Evolutionary conservation across 169 alveolate species (phyloP).

Genomic region (Plasmodium reichenowi): DNA sequence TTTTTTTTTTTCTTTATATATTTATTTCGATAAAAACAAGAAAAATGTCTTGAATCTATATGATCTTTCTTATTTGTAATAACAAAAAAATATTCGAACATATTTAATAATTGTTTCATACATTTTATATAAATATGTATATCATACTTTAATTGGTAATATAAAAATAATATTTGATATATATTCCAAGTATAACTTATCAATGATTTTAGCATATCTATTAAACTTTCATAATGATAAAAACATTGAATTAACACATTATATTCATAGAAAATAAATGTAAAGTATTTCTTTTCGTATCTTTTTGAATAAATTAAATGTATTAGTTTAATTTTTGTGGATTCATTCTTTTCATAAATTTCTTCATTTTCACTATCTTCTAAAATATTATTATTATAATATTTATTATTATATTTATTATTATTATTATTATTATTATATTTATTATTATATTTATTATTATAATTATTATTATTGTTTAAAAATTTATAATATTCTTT

Average conservation of each 20-base stretch:
- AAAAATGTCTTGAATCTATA: conserved; percentile 32
- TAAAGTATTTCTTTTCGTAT: conserved; percentile 16
- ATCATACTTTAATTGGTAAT: conserved; percentile 38
- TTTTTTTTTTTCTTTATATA: conserved; percentile 33
- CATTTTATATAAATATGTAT: conserved; percentile 14
- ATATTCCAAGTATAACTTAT: conserved; percentile 2
- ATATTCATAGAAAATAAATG: conserved; percentile 21
- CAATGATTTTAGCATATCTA: neutral
- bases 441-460: no score
- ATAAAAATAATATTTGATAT: conserved; percentile 28
- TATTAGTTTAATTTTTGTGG: neutral
- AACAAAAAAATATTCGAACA: conserved; percentile 33
- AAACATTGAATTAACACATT: neutral
- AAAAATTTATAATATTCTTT: conserved; percentile 2
- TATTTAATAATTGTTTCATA: conserved; percentile 7
- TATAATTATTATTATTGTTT: neutral
- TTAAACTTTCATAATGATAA: neutral
- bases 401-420: no score
- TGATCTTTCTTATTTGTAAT: conserved; percentile 8
- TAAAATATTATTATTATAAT: no score
- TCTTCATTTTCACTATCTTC: conserved; percentile 1
- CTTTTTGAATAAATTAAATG: conserved; percentile 14
- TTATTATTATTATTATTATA: no score
- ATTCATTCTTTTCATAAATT: neutral
- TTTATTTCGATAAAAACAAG: conserved; percentile 43